Base-by-base conservation (phyloP, 345 rosid species). In the Excoecaria cochinchinensis region DNA sequence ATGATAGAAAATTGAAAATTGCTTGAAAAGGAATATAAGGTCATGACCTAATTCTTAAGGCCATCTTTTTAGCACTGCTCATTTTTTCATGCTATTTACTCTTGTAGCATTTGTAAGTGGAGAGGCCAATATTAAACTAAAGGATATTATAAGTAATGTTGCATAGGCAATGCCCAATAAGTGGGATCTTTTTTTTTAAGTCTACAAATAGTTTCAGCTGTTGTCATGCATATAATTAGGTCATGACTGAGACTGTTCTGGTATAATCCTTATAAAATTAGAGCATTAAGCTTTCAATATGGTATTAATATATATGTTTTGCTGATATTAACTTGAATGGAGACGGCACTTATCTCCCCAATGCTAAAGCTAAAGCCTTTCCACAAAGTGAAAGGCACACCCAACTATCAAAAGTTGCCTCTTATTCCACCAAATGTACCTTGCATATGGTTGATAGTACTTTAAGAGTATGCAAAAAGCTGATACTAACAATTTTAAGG, bases 381-480 rank as follows among this genome's bases (percentile, higher is more conserved):
- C 58, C 65, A 17, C 72, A 39, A 77, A 57, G 46, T 74, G 82
- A 74, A 79, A 79, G 57, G 75, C 75, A 79, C 67, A 69, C 71
- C 56, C 82, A 70, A 61, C 8, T 50, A 16, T 50, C 46, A 63
- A 39, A 74, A 38, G 64, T 42, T 17, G 12, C 48, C 38, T 38
- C 69, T 51, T 40, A 3, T 74, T 44, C 52, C 67, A 53, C 57
- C 22, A 17, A 1, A 5, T 60, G 46, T 8, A 46, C 1, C 60
- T 31, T 58, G 48, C 72, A 15, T 50, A 17, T 60, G 25, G 25
- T 21, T 21, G 60, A 12, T 17, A 40, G 42, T 65, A n/a, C 44
- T 51, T 31, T 31, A 31, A 31, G 31, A 31, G 31, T 31, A 31
- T 31, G 31, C 31, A 31, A 31, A 31, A 31, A 31, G 31, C 31